phyloP scores from a whole-genome alignment of 768 basidiomycete species.

The Royoungia palumana region DNA sequence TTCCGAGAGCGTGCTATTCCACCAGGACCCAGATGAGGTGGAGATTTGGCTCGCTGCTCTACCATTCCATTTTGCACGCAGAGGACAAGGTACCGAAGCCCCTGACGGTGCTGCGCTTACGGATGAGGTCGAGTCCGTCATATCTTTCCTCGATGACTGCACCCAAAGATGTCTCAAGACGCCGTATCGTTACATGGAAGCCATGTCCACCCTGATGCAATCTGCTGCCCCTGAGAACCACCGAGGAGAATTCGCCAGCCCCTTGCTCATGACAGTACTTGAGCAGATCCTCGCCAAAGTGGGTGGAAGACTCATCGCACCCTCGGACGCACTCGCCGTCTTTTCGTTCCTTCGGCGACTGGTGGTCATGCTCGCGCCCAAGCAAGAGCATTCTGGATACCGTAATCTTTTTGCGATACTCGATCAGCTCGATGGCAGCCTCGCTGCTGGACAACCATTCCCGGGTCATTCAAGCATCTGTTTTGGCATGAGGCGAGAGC shows the following conservation, averaged over 20 bases:
- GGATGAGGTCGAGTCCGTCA: constrained; percentile 54
- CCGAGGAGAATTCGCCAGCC: constrained; percentile 53
- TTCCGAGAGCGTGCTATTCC: constrained; percentile 72
- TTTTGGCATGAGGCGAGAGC: constrained; percentile 44
- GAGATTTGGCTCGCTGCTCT: constrained; percentile 70
- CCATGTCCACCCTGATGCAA: constrained; percentile 40
- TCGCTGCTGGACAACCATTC: constrained; percentile 31
- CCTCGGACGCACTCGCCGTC: constrained; percentile 63
- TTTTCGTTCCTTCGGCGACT: constrained; percentile 64
- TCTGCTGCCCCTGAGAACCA: constrained; percentile 9
- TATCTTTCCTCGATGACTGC: constrained; percentile 83
- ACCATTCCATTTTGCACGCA: constrained; percentile 39
- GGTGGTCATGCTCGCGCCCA: constrained; percentile 52
- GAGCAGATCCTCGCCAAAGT: constrained; percentile 76
- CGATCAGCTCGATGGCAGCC: constrained; percentile 36
- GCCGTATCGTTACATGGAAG: constrained; percentile 85
- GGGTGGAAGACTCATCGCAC: constrained; percentile 47
- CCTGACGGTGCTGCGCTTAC: constrained; percentile 52
- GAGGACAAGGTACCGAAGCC: constrained; percentile 35
- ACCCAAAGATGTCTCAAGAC: constrained; percentile 76
- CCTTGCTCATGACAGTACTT: constrained; percentile 73
- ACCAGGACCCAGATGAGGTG: constrained; percentile 69
- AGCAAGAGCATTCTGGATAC: constrained; percentile 44
- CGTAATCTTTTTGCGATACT: constrained; percentile 29
- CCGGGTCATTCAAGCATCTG: constrained; percentile 33